Evolutionary conservation across 2,329 filamentous ascomycete species (phyloP), one percentile per base, ranked within the genome.

Genomic region (Pseudopithomyces chartarum): DNA sequence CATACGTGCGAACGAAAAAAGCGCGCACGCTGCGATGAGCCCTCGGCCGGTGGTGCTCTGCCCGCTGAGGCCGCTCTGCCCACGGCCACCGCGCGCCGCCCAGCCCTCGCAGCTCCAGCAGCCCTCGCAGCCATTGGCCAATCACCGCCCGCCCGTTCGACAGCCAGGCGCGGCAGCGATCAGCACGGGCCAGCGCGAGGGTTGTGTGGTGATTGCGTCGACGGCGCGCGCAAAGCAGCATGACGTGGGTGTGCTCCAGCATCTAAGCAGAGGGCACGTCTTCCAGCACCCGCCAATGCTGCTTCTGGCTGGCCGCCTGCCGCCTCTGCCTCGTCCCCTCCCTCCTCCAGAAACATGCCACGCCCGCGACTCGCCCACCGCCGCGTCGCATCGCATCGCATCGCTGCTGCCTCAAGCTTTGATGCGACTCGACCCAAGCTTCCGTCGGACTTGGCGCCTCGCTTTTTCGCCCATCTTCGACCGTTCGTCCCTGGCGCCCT

Each of bases 351-450:
- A n/a, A n/a, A n/a, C n/a, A n/a, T n/a, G n/a, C n/a, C n/a, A n/a
- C n/a, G n/a, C n/a, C n/a, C n/a, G n/a, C n/a, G n/a, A n/a, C n/a
- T n/a, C n/a, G n/a, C n/a, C n/a, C n/a, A n/a, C n/a, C n/a, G n/a
- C n/a, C n/a, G n/a, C n/a, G n/a, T n/a, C n/a, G n/a, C n/a, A n/a
- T n/a, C n/a, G n/a, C n/a, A n/a, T n/a, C n/a, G n/a, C n/a, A n/a
- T 36, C 34, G 13, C 13, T 5, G 17, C 34, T 11, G 34, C 47
- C 46, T 36, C 36, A 50, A 50, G 47, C 47, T 50, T 50, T 50
- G 48, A 51, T 50, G 20, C 20, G 13, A 13, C 15, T 22, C 48
- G 36, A 33, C 17, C 32, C 48, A 51, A 51, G 48, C 48, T 51
- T 51, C 48, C 36, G 38, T 23, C 48, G 38, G 17, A 20, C 48